Base-by-base conservation (phyloP, 2,329 filamentous ascomycete species). In the Pseudophaeomoniella oleicola region DNA sequence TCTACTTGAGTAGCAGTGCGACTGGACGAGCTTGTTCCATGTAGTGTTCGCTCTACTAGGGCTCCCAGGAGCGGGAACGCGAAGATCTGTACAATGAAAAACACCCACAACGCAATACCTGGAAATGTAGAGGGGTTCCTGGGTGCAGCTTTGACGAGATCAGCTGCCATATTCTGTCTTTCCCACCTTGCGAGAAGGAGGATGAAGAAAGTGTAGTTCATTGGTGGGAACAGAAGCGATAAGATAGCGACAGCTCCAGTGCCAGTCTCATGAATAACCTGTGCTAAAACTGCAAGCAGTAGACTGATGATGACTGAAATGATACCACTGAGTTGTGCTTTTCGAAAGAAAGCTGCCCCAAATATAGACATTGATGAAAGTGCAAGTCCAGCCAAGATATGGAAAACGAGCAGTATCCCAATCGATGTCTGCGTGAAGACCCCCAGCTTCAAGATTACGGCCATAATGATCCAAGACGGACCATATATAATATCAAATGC, bases 251-350 rank as follows among this genome's bases (percentile, higher is more conserved):
- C 81, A 1, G 75, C 67, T 1, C 62, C 75, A 1, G 77, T 81
- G 5, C 59, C 63, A 3, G 75, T 73, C 1, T 66, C 67, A 0
- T 70, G 75, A 13, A 83, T 63, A 12, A 84, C 74, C 56, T 94
- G 87, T 0, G 85, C 78, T 15, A 94, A 64, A 46, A 94, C 81
- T 12, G 81, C 86, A 1, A 94, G 65, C 2, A 92, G 59, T 16
- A 92, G 69, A 10, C 74, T 78, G 13, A 73, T 59, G 16, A 94
- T 77, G 5, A 80, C 78, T 30, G 82, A 71, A 0, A 76, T 75
- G 43, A 92, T 88, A 17, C 88, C 87, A 39, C 82, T 90, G 3
- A 94, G 71, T 55, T 94, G 87, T 0, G 87, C 78, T 51, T 79
- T 87, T 47, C 74, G 81, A 65, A 94, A 94, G 49, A 94, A 81